A percentile compares a stretch with the other conserved stretches of the same genome.
phyloP scores from a whole-genome alignment of 768 basidiomycete genomes.

The Hortiboletus campestris region DNA sequence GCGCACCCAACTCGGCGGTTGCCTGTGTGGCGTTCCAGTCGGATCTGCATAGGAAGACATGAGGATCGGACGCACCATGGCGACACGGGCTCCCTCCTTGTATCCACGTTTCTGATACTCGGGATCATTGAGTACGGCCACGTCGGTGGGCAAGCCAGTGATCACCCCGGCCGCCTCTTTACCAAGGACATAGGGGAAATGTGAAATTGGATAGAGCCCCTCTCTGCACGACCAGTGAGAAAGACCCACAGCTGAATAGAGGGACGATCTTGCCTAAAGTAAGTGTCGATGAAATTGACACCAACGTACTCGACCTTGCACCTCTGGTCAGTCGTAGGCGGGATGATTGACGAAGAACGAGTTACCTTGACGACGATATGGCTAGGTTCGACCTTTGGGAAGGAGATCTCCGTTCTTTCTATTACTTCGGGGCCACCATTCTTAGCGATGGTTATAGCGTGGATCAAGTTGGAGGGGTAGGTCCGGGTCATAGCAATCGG shows the following conservation, averaged over 20 bases:
- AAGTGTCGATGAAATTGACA: constrained; percentile 87
- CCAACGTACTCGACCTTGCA: constrained; percentile 68
- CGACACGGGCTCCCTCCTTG: constrained; percentile 69
- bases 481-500: constrained; percentile 46
- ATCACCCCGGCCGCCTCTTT: constrained; percentile 79
- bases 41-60: background rate
- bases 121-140: constrained; percentile 53
- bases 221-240: constrained; percentile 36
- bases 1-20: constrained; percentile 38
- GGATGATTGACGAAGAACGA: background rate
- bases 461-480: constrained; percentile 57
- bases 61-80: constrained; percentile 50
- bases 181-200: constrained; percentile 69
- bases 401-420: constrained; percentile 62
- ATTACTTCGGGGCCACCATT: constrained; percentile 78
- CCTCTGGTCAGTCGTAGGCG: background rate
- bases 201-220: constrained; percentile 60
- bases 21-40: constrained; percentile 35
- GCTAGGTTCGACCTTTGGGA: constrained; percentile 58
- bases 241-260: background rate
- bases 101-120: constrained; percentile 65
- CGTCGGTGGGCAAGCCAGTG: constrained; percentile 69
- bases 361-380: constrained; percentile 51
- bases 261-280: constrained; percentile 55
- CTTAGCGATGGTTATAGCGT: constrained; percentile 71